Base-by-base conservation (phyloP, 345 rosid species). In the Aquilaria yunnanensis region DNA sequence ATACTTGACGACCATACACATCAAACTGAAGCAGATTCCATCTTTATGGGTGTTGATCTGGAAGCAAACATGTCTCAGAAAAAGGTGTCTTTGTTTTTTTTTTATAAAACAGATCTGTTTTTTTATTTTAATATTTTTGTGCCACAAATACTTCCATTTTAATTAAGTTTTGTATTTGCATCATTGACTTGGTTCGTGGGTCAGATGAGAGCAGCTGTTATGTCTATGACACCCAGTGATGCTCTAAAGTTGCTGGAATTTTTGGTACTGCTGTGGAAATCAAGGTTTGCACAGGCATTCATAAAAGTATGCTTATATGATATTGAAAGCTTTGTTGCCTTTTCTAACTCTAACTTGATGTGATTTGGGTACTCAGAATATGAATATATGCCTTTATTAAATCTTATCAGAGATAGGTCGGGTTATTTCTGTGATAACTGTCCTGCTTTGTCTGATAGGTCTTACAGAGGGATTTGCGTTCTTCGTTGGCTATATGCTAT, bases 401-500 rank as follows among this genome's bases (percentile, higher is more conserved):
- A 13, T 47, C 47, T 32, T 52, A 14, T 53, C 29, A 13, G 46
- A 47, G 45, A 14, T 13, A 47, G 10, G 46, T 47, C 32, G 55
- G 14, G 10, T 54, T 23, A 54, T 54, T 65, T n/a, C n/a, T 54
- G 2, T 54, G 13, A 30, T 32, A 55, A 16, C 37, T 32, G 14
- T 43, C 50, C 47, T 51, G 72, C 47, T 14, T 60, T 62, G 55
- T 74, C 75, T 47, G 68, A 69, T 88, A 94, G 99, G 78, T 79
- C 83, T 41, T 53, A 68, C 62, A 74, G 78, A 61, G 89, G 80
- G 49, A 82, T 61, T 58, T 56, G 67, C 70, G 78, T 87, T 67
- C 86, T 91, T 33, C 89, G 85, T 43, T 94, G 97, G 99, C 82
- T 94, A 59, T 75, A 83, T 63, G 78, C 79, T 65, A 81, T 94